These are phyloP conservation scores for Cercophora scortea DNA, from an alignment of 495 filamentous ascomycete species.

Conservation along the genomic window DNA sequence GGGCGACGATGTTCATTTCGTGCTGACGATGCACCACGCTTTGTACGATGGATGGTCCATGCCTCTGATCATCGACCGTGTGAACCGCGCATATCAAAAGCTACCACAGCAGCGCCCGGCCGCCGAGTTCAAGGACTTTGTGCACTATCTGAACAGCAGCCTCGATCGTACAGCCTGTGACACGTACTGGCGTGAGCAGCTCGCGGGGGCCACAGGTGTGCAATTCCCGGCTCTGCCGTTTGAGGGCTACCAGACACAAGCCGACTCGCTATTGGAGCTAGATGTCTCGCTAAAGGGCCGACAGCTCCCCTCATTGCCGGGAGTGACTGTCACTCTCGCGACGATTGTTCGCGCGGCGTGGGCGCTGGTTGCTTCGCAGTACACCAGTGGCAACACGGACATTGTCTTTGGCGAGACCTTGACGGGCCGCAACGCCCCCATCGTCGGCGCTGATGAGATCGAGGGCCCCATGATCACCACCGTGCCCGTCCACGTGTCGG, in stretches of 20 bases:
- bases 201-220: slow-evolving; percentile 44
- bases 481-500: slow-evolving; percentile 50
- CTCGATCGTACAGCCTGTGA: slow-evolving; percentile 24
- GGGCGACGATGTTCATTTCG: slow-evolving; percentile 38
- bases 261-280: slow-evolving; percentile 44
- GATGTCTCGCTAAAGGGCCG: slow-evolving; percentile 36
- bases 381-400: slow-evolving; percentile 44
- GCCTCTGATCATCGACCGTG: slow-evolving; percentile 46
- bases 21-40: slow-evolving; percentile 59
- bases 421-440: slow-evolving; percentile 43
- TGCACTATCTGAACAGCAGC: slow-evolving; percentile 31
- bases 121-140: slow-evolving; percentile 37
- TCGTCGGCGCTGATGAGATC: slow-evolving; percentile 44
- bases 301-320: not conserved
- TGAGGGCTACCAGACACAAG: slow-evolving; percentile 44
- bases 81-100: slow-evolving; percentile 33
- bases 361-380: slow-evolving; percentile 49
- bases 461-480: slow-evolving; percentile 58
- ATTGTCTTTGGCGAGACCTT: slow-evolving; percentile 49
- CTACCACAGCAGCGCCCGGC: slow-evolving; percentile 34
- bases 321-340: slow-evolving; percentile 41
- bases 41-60: slow-evolving; percentile 65
- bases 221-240: slow-evolving; percentile 53
- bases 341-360: slow-evolving; percentile 56
- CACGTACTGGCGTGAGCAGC: slow-evolving; percentile 31